Evolutionary conservation across 2,329 filamentous ascomycete species (phyloP).

Genomic region (Aspergillus transmontanensis): DNA sequence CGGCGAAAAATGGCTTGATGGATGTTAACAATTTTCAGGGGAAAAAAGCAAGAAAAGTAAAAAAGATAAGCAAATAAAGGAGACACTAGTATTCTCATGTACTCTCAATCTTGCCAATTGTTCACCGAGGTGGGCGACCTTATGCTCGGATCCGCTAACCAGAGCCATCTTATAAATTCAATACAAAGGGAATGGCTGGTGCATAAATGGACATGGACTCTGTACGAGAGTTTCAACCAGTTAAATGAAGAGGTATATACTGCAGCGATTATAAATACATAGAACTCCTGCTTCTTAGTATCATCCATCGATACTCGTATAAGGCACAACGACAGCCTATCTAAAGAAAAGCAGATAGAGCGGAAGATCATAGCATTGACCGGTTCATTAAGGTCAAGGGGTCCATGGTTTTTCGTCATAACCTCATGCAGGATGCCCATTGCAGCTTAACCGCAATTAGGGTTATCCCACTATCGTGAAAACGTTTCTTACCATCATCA

Average conservation of each 20-base stretch:
- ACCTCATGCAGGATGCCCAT: conserved; percentile 9
- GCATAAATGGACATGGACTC: not conserved
- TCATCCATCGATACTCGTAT: not conserved
- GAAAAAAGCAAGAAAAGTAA: not conserved
- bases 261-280: conserved; percentile 5
- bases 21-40: not conserved
- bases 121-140: not conserved
- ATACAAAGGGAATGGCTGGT: not conserved
- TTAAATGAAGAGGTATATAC: conserved; percentile 7
- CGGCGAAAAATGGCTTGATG: not conserved
- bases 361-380: conserved; percentile 7
- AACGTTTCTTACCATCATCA: conserved; percentile 5
- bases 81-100: not conserved
- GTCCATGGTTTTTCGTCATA: conserved; percentile 12
- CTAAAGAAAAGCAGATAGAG: not conserved
- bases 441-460: not conserved
- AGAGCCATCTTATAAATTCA: not conserved
- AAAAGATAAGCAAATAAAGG: not conserved
- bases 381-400: conserved; percentile 11
- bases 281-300: not conserved
- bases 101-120: not conserved
- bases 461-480: not conserved
- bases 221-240: not conserved
- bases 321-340: not conserved
- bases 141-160: not conserved